Conservation (phyloP, 345 rosid species). For the Crucihimalaya himalaica region DNA sequence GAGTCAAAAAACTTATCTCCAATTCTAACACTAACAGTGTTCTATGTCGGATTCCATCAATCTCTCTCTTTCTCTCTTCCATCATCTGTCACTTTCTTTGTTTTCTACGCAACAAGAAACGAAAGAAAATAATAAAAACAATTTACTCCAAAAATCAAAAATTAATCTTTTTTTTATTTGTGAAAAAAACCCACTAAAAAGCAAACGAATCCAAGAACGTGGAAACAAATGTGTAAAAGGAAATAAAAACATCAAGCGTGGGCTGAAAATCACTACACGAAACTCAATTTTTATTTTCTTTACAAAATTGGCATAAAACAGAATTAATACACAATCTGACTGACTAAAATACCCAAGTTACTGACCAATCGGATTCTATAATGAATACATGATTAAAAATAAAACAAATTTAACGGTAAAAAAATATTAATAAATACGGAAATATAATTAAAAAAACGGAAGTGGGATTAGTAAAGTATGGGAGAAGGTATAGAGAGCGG, state of each 20-base stretch:
- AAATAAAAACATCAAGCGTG: constrained; percentile 32
- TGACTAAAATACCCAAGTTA: neutral
- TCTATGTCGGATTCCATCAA: constrained; percentile 57
- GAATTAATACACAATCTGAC: neutral
- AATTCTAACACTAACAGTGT: constrained; percentile 49
- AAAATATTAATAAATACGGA: neutral
- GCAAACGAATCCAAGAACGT: constrained; percentile 39
- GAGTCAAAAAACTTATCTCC: constrained; percentile 49
- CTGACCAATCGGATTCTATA: neutral
- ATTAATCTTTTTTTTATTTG: neutral
- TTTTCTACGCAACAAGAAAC: constrained; percentile 51
- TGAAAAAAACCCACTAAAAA: constrained; percentile 27
- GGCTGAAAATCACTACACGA: constrained; percentile 30
- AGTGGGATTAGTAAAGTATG: constrained; percentile 34
- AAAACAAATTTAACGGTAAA: neutral
- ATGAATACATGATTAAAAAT: no score
- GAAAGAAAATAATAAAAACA: constrained; percentile 18
- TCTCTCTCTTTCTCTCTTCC: constrained; percentile 33
- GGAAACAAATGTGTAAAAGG: constrained; percentile 32
- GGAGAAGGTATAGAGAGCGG: constrained; percentile 46
- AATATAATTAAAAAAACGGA: neutral
- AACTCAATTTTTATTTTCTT: neutral
- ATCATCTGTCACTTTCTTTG: constrained; percentile 60
- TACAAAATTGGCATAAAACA: neutral
- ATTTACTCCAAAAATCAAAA: constrained; percentile 8